Percentiles rank a stretch among this genome's conserved stretches.
These are phyloP conservation scores for Chaetomium globosum DNA, from an alignment of 2,329 filamentous ascomycete genomes.

Conservation along the genomic window DNA sequence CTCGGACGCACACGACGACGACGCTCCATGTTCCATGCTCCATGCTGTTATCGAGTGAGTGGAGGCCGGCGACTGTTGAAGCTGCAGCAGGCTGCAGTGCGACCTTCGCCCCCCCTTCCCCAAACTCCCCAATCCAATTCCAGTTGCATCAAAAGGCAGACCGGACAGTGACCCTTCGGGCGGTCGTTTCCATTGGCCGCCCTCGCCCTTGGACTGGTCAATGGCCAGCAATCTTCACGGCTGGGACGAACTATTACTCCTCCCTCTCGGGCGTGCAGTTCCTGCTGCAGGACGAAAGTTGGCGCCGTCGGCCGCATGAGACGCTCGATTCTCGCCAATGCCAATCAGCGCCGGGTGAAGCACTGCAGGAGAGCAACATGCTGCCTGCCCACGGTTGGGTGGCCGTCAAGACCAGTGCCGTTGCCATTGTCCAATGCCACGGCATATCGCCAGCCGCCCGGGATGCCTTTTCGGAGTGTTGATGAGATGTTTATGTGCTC, in stretches of 20 bases:
- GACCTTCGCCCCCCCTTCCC: conserved; percentile 23
- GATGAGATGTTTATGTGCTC: conserved; percentile 1
- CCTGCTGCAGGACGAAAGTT: conserved; percentile 20
- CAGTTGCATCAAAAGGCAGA: conserved; percentile 25
- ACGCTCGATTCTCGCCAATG: conserved; percentile 24
- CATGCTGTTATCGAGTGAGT: conserved; percentile 20
- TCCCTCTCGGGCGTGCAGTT: conserved; percentile 14
- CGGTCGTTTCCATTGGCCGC: conserved; percentile 33
- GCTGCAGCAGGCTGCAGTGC: conserved; percentile 33
- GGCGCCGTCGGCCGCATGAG: conserved; percentile 27
- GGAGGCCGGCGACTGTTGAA: conserved; percentile 25
- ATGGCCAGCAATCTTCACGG: conserved; percentile 24
- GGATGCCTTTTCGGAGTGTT: conserved; percentile 22
- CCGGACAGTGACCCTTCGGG: conserved; percentile 28
- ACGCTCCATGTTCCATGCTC: conserved; percentile 7
- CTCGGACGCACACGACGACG: background rate
- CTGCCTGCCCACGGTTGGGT: conserved; percentile 1
- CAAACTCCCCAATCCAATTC: conserved; percentile 20
- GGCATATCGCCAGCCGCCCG: conserved; percentile 13
- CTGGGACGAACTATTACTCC: conserved; percentile 21
- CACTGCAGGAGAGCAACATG: conserved; percentile 18
- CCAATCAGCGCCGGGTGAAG: conserved; percentile 27
- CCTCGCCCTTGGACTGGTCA: conserved; percentile 27
- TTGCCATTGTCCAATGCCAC: conserved; percentile 26
- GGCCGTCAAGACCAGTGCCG: background rate